Percentiles rank a stretch among this genome's conserved stretches.
These are phyloP conservation scores for Gracilaria vermiculophylla DNA, from an alignment of 23 red algal species.

Conservation along the genomic window DNA sequence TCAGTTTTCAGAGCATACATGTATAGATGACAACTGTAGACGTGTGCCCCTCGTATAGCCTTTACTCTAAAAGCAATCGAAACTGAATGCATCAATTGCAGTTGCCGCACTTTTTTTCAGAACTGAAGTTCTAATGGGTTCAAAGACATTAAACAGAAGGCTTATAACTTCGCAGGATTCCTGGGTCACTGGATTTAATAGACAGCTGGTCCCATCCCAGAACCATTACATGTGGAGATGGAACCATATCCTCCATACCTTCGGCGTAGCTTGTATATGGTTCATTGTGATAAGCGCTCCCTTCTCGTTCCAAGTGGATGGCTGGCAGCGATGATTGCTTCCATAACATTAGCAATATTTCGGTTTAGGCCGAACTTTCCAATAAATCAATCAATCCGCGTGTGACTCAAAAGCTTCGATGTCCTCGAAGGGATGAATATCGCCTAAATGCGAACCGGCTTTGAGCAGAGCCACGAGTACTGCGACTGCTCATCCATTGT, in stretches of 20 bases:
- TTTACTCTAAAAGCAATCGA: no score
- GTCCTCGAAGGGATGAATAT: conserved; percentile 91
- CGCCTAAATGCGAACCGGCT: conserved; percentile 56
- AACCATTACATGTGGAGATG: conserved; percentile 96
- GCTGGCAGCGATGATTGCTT: conserved; percentile 92
- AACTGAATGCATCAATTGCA: no score
- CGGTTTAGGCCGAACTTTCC: conserved; percentile 83
- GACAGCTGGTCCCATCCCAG: conserved; percentile 97
- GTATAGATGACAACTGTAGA: no score
- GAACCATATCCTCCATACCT: conserved; percentile 80
- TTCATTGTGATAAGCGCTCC: conserved; percentile 77
- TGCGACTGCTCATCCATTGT: conserved; percentile 86
- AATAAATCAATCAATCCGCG: conserved; percentile 85
- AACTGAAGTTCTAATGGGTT: no score
- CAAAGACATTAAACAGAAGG: no score
- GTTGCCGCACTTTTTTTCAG: no score
- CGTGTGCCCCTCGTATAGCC: no score
- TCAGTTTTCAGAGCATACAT: no score
- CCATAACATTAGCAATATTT: conserved; percentile 95
- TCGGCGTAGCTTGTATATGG: conserved; percentile 85
- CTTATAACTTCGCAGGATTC: conserved; percentile 23
- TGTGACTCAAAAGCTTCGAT: conserved; percentile 99
- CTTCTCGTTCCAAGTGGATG: conserved; percentile 98
- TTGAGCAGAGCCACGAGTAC: conserved; percentile 81
- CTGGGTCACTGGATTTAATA: conserved; percentile 60